Evolutionary conservation across 257 asterid species (phyloP), one percentile per base, ranked within the genome.

Genomic region (Coffea canephora): DNA sequence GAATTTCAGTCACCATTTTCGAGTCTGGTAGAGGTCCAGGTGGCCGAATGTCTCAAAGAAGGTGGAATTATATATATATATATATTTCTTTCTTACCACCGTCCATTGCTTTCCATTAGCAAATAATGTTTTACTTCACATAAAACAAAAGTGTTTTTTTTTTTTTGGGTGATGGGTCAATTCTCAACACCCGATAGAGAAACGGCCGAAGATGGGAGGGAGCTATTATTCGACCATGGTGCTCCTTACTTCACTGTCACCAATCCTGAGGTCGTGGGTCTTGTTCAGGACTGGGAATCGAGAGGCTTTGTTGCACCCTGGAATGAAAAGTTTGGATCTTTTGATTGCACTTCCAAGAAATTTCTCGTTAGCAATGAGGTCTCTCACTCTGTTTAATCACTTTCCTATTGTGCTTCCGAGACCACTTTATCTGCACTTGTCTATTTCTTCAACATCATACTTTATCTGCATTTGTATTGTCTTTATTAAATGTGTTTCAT

Each of bases 21-120:
- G 98, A 94, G 81, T 90, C 94, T 31, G 97, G 87, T 64, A 85
- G 98, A 84, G 97, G 97, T 67, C 95, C 98, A 50, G 98, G 98
- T 77, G 97, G 98, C 78, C 93, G 98, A 77, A 93, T 94, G 97
- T 93, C 97, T 73, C 97, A 90, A 74, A 90, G 98, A 85, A 92
- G 98, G 97, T 76, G 43, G 43, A 39, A 4, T 39, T 4, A 39
- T 39, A 4, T 39, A 3, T 39, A 39, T 39, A 39, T 39, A 4
- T 39, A 0, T 39, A 1, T 39, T 4, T 1, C 4, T 39, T 39
- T 31, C 19, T 39, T 19, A 8, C 43, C 15, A 48, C 12, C 21
- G 6, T 13, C 67, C 19, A 6, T 52, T 50, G 41, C 21, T 75
- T 57, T 23, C 2, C 39, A 57, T 75, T 59, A 41, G 55, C n/a